These are phyloP conservation scores for Phytophthora lateralis DNA, from an alignment of 352 stramenopile species.

Conservation along the genomic window DNA sequence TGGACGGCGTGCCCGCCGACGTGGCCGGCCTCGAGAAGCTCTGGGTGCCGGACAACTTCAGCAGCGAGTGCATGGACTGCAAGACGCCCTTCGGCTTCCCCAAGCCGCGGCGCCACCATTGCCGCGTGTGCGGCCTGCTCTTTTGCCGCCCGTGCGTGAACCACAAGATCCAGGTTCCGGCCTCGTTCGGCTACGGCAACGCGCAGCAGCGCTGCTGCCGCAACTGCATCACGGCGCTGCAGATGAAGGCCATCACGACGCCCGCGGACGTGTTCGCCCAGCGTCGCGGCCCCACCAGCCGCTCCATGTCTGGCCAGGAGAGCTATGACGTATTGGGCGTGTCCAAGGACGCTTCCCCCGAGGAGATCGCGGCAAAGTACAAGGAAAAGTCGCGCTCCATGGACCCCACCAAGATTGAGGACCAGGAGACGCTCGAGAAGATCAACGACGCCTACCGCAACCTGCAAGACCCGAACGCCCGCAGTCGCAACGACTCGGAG, in stretches of 20 bases:
- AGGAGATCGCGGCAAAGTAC: slow-evolving; percentile 82
- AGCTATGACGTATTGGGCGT: slow-evolving; percentile 78
- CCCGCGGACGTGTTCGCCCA: slow-evolving; percentile 86
- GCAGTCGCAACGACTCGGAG: slow-evolving; percentile 66
- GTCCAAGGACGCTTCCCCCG: slow-evolving; percentile 61
- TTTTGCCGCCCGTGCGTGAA: slow-evolving; percentile 84
- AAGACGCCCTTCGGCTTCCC: slow-evolving; percentile 82
- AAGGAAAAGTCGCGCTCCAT: slow-evolving; percentile 73
- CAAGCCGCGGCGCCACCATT: slow-evolving; percentile 85
- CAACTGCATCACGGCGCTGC: slow-evolving; percentile 79
- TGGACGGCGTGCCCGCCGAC: slow-evolving; percentile 57
- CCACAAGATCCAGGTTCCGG: slow-evolving; percentile 84
- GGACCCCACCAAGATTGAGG: slow-evolving; percentile 63
- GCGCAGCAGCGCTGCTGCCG: slow-evolving; percentile 79
- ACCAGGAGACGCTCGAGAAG: slow-evolving; percentile 74
- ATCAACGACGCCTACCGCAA: slow-evolving; percentile 83
- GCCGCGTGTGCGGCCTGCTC: slow-evolving; percentile 81
- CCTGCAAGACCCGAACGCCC: slow-evolving; percentile 63
- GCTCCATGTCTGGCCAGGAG: slow-evolving; percentile 43
- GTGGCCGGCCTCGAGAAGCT: slow-evolving; percentile 83
- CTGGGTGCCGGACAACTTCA: slow-evolving; percentile 90
- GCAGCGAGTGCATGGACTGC: slow-evolving; percentile 88
- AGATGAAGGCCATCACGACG: slow-evolving; percentile 89
- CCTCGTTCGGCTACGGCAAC: slow-evolving; percentile 83
- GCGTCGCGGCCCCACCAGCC: slow-evolving; percentile 63